Conservation (phyloP, 768 basidiomycete species). For the Auriscalpium orientale region DNA sequence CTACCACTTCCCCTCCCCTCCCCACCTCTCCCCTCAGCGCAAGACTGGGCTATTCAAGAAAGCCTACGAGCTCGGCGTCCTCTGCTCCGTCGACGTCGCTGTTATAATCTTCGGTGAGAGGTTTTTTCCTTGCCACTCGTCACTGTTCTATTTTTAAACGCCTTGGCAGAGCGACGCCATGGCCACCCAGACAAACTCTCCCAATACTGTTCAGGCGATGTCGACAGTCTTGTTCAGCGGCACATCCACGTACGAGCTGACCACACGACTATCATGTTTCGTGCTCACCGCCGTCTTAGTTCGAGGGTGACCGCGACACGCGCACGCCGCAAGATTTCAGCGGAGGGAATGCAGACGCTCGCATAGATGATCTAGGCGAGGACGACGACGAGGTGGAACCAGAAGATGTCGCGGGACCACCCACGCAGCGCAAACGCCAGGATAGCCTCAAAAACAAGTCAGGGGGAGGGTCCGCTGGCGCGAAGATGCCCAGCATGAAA, state of each 20-base stretch:
- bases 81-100: slow-evolving; percentile 82
- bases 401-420: slow-evolving; percentile 4
- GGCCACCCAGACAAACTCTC: slow-evolving; percentile 78
- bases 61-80: slow-evolving; percentile 84
- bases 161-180: slow-evolving; percentile 55
- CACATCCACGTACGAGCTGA: slow-evolving; percentile 42
- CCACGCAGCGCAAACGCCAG: slow-evolving; percentile 4
- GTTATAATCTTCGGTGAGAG: slow-evolving; percentile 76
- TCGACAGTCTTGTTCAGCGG: slow-evolving; percentile 61
- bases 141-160: slow-evolving; percentile 33
- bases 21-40: slow-evolving; percentile 39
- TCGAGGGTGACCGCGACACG: slow-evolving; percentile 44
- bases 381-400: slow-evolving; percentile 19
- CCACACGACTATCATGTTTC: background rate
- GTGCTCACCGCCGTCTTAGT: slow-evolving; percentile 24
- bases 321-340: slow-evolving; percentile 44
- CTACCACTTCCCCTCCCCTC: slow-evolving; percentile 9
- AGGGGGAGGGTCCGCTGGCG: slow-evolving; percentile 10
- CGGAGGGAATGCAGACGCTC: slow-evolving; percentile 17
- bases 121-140: slow-evolving; percentile 7
- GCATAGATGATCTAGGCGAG: slow-evolving; percentile 34
- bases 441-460: slow-evolving; percentile 13
- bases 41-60: slow-evolving; percentile 91
- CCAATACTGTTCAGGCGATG: slow-evolving; percentile 72
- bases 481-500: slow-evolving; percentile 4